Conservation (phyloP, 768 basidiomycete species). For the Boletus speciosus region DNA sequence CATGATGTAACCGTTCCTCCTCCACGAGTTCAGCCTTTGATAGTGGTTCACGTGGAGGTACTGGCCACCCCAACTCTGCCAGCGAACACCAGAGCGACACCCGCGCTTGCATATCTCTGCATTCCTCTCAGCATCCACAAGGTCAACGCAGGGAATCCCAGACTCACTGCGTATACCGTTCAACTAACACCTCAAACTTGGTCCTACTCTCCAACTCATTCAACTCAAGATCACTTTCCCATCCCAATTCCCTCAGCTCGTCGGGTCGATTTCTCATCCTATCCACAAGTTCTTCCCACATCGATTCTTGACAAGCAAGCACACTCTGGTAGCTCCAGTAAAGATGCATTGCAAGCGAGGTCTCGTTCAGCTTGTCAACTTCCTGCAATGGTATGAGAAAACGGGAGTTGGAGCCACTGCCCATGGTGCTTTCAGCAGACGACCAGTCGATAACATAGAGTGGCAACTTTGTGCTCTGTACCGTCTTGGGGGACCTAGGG, state of each 20-base stretch:
- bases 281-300: slow-evolving; percentile 73
- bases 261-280: slow-evolving; percentile 54
- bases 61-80: slow-evolving; percentile 53
- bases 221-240: slow-evolving; percentile 66
- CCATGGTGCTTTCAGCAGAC: slow-evolving; percentile 40
- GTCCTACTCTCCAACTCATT: slow-evolving; percentile 53
- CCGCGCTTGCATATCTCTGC: slow-evolving; percentile 64
- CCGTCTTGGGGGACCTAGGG: slow-evolving; percentile 9
- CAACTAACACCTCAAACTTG: slow-evolving; percentile 57
- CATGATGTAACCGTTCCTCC: slow-evolving; percentile 58
- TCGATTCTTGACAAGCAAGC: slow-evolving; percentile 65
- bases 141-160: not conserved
- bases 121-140: slow-evolving; percentile 1
- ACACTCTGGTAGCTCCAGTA: slow-evolving; percentile 60
- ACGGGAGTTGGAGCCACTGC: slow-evolving; percentile 28
- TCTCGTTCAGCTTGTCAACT: slow-evolving; percentile 48
- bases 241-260: slow-evolving; percentile 57
- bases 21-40: slow-evolving; percentile 69
- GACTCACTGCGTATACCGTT: slow-evolving; percentile 53
- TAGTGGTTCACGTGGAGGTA: slow-evolving; percentile 58
- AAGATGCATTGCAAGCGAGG: slow-evolving; percentile 69
- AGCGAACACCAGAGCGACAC: slow-evolving; percentile 64
- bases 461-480: slow-evolving; percentile 19
- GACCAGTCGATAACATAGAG: slow-evolving; percentile 48
- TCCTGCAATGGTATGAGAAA: slow-evolving; percentile 41